Percentiles rank a stretch among this genome's conserved stretches.
Evolutionary conservation across 495 filamentous ascomycete genomes (phyloP).

Genomic region (Penicillium paradoxum): DNA sequence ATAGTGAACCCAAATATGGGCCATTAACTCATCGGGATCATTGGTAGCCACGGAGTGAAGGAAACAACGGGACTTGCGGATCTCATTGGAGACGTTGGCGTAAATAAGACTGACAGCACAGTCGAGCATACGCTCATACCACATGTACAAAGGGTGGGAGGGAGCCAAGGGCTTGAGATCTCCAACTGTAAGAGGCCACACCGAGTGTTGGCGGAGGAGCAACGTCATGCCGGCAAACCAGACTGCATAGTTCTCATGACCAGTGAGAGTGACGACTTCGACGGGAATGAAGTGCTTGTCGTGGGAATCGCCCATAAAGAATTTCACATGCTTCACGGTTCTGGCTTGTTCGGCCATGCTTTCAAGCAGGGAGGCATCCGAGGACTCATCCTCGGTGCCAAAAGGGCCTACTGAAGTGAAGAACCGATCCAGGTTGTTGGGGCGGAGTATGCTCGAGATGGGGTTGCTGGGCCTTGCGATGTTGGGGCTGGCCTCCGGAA

Average conservation of each 20-base stretch:
- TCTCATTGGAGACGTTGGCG: constrained; percentile 1
- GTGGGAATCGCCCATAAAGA: constrained; percentile 5
- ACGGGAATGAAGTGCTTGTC: constrained; percentile 12
- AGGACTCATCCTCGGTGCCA: neutral
- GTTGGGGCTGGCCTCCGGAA: neutral
- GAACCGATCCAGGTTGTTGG: neutral
- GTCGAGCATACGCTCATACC: constrained; percentile 7
- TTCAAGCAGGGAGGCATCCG: neutral
- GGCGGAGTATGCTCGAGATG: too few species aligned
- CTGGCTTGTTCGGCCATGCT: neutral
- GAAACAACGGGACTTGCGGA: constrained; percentile 6
- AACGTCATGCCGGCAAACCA: constrained; percentile 4
- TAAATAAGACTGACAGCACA: constrained; percentile 8
- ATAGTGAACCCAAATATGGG: constrained; percentile 1
- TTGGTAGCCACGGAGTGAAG: neutral
- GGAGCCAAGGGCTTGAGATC: neutral
- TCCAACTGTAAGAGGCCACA: constrained; percentile 1
- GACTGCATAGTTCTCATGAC: neutral
- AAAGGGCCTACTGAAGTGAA: neutral
- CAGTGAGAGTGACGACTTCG: neutral
- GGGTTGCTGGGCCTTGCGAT: too few species aligned
- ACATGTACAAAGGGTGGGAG: constrained; percentile 1
- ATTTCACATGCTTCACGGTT: neutral
- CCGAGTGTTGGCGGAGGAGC: constrained; percentile 8
- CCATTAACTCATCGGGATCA: neutral